Base-by-base conservation (phyloP, 2,329 filamentous ascomycete species). In the Diaporthe destruens region DNA sequence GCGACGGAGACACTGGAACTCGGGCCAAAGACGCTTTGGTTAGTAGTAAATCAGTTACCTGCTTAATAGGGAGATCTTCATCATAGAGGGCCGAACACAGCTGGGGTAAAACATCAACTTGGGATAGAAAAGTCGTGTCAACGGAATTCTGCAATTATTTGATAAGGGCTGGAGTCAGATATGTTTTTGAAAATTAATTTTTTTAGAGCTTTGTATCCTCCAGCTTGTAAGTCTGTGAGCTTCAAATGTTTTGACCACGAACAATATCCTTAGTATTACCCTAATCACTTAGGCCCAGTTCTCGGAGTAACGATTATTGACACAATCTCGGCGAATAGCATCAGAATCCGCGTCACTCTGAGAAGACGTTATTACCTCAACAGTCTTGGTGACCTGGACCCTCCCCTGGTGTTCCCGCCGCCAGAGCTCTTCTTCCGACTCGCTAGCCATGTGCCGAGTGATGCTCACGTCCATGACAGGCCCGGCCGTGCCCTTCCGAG, bases 381-480 rank as follows among this genome's bases (percentile, higher is more conserved):
- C 18, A 12, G 59, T 63, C 11, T n/a, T 34, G 4, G 59, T 51
- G 11, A 65, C 44, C 5, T 65, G 59, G 1, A 51, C 59, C 29
- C 36, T 65, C 12, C 59, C 59, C 44, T 36, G 59, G 34, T 65
- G 18, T 9, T 65, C 44, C 9, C 29, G 59, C 44, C 51, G 59
- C 59, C 59, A 65, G 7, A 65, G 59, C 44, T 65, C 59, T 25
- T 65, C 59, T 18, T 65, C 59, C 6, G 59, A 65, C 44, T 65
- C 59, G 16, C 44, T 51, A n/a, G 59, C 59, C 44, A 65, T n/a
- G 6, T 65, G 59, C 25, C 59, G 59, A 11, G 59, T 65, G 20
- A 65, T 65, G 44, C 59, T 65, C 44, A 65, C 44, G 20, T 65
- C 59, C 1, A n/a, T 44, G 18, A 65, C 44, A 11, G 59, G 59